phyloP scores from a whole-genome alignment of 371 early-diverging fungal species.

The Mortierella sp. region DNA sequence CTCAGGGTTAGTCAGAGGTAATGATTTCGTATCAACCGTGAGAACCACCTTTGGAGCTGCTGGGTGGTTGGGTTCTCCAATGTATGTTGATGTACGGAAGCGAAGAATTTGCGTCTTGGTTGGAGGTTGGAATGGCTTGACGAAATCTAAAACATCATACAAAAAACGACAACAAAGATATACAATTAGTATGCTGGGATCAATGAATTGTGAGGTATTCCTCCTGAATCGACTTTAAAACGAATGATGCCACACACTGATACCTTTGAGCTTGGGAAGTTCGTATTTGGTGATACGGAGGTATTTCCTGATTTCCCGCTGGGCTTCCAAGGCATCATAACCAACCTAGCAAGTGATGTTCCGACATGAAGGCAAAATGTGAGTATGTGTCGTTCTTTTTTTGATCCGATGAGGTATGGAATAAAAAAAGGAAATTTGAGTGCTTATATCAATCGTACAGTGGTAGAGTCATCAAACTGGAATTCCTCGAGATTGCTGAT shows the following conservation, averaged over 20 bases:
- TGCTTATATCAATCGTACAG: constrained; percentile 25
- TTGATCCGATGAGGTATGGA: not conserved
- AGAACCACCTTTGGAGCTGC: constrained; percentile 71
- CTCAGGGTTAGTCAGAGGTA: constrained; percentile 63
- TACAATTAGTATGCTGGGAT: not conserved
- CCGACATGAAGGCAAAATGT: not conserved
- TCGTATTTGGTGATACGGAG: constrained; percentile 75
- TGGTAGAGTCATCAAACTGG: constrained; percentile 71
- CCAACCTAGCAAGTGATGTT: constrained; percentile 54
- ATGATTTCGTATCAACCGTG: constrained; percentile 64
- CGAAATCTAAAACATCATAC: constrained; percentile 58
- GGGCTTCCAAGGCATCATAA: constrained; percentile 67
- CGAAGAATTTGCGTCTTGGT: constrained; percentile 63
- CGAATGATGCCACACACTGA: not conserved
- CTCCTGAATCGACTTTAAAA: not conserved
- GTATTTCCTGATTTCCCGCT: constrained; percentile 72
- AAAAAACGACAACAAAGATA: not conserved
- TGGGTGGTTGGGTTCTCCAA: constrained; percentile 72
- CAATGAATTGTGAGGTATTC: not conserved
- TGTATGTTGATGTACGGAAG: constrained; percentile 68
- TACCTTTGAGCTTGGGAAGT: constrained; percentile 74
- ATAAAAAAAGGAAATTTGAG: not conserved
- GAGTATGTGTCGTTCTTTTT: not conserved
- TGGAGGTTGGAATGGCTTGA: constrained; percentile 72
- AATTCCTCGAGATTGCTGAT: constrained; percentile 68